Evolutionary conservation across 441 rosid genomes (phyloP), one percentile per base, ranked within the genome.

Genomic region (Corymbia citriodora): DNA sequence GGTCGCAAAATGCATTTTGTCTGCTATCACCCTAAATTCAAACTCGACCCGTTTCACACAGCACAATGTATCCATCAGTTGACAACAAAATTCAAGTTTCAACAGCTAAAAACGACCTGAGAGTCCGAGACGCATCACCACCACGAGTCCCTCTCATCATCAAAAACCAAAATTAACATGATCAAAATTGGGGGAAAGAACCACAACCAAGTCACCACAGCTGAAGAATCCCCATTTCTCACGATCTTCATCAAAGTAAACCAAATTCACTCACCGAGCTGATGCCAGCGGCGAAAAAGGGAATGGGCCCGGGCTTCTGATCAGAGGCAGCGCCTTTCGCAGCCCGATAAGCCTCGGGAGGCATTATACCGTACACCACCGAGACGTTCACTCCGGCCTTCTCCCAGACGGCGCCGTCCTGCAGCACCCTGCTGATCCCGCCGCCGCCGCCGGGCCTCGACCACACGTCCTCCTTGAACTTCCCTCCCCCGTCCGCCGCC

Each of bases 311-410:
- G 2, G 97, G 96, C 92, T 98, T 98, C 89, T 94, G 96, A 90
- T 96, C 98, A 2, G 95, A 59, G 50, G 96, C 91, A 15, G 96
- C 93, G 63, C 95, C 97, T 92, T 96, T 96, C 36, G 99, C 99
- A 88, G 99, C 99, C 89, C 99, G 89, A 48, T 98, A 98, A 81
- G 99, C 99, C 91, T 98, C 99, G 48, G 99, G 99, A 33, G 99
- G 99, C 99, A 98, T 98, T 36, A 96, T 94, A 1, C 99, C 99
- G 25, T 97, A 98, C 48, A 98, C 99, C 9, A 97, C 98, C 36
- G 99, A 98, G 92, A 98, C 98, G 92, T 98, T 98, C 45, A 98
- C 99, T 2, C 99, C 99, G 36, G 99, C 99, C 94, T 98, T 98
- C 95, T 97, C 99, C 92, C 96, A 98, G 68, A 98, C 96, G 87